A percentile compares a stretch with the other conserved stretches of the same genome.
phyloP scores from a whole-genome alignment of 2,329 filamentous ascomycete genomes.

The Ceratocystis colombiana region DNA sequence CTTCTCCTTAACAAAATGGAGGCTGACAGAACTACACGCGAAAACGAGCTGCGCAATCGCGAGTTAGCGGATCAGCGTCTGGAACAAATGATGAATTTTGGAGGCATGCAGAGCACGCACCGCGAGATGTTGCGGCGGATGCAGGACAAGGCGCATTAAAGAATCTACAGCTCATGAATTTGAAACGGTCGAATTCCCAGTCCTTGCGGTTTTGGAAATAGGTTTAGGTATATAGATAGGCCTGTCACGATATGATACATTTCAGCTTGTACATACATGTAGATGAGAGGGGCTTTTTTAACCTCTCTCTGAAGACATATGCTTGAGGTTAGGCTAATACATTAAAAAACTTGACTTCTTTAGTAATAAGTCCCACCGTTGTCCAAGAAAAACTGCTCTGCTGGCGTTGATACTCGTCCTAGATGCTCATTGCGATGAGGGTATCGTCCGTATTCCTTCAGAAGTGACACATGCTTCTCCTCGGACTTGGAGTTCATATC shows the following conservation, averaged over 20 bases:
- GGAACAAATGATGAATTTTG: slow-evolving; percentile 65
- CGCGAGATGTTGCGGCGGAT: slow-evolving; percentile 69
- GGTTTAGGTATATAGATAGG: slow-evolving; percentile 1
- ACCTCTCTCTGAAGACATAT: neutral
- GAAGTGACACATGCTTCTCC: slow-evolving; percentile 40
- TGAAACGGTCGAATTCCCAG: neutral
- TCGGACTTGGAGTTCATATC: slow-evolving; percentile 28
- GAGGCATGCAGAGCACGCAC: slow-evolving; percentile 65
- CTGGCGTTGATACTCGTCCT: slow-evolving; percentile 40
- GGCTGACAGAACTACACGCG: slow-evolving; percentile 49
- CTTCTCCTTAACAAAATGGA: slow-evolving; percentile 52
- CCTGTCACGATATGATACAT: slow-evolving; percentile 6
- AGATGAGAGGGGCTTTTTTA: neutral
- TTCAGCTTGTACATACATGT: neutral
- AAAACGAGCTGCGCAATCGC: slow-evolving; percentile 48
- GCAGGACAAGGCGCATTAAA: slow-evolving; percentile 40
- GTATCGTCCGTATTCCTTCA: slow-evolving; percentile 48
- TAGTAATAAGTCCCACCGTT: slow-evolving; percentile 32
- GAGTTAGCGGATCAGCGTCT: slow-evolving; percentile 53
- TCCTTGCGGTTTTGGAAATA: neutral
- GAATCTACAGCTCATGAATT: neutral
- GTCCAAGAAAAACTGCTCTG: slow-evolving; percentile 43
- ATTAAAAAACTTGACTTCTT: neutral
- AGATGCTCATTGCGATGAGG: slow-evolving; percentile 47
- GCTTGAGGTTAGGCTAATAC: neutral